Percentiles rank a stretch among this genome's conserved stretches.
These are phyloP conservation scores for Madurella fahalii DNA, from an alignment of 2,329 filamentous ascomycete species.

Conservation along the genomic window DNA sequence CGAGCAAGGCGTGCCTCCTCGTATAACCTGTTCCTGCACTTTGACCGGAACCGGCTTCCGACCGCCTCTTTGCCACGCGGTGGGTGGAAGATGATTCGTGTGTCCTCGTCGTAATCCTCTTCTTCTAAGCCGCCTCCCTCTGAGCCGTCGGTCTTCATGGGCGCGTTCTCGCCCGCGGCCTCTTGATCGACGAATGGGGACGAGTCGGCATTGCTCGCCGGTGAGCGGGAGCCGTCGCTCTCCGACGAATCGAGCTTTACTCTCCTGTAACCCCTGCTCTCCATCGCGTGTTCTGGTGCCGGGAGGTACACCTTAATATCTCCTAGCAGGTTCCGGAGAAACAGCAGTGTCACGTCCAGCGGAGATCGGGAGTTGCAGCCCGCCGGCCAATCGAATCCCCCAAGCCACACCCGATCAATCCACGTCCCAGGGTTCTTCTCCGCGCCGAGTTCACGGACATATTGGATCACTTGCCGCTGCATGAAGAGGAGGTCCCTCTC, in stretches of 20 bases:
- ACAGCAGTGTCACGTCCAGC: constrained; percentile 42
- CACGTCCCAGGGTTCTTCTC: constrained; percentile 31
- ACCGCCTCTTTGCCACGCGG: constrained; percentile 31
- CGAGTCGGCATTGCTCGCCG: constrained; percentile 7
- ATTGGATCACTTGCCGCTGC: constrained; percentile 43
- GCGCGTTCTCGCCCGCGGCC: constrained; percentile 10
- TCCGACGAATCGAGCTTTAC: constrained; percentile 23
- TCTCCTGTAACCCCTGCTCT: constrained; percentile 36
- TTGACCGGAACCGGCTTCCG: constrained; percentile 19
- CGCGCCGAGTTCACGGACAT: constrained; percentile 31
- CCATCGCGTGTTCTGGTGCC: constrained; percentile 28
- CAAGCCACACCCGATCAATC: constrained; percentile 45
- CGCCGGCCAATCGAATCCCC: constrained; percentile 31
- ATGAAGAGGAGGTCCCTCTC: constrained; percentile 40
- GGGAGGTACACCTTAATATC: constrained; percentile 38
- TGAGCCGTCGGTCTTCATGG: constrained; percentile 19
- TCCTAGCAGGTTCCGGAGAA: constrained; percentile 32
- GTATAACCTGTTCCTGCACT: constrained; percentile 44
- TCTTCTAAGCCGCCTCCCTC: constrained; percentile 22
- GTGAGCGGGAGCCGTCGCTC: background rate
- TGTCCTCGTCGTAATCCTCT: constrained; percentile 24
- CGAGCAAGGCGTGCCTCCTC: constrained; percentile 32
- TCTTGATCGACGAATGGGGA: constrained; percentile 17
- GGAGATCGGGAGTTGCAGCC: constrained; percentile 27
- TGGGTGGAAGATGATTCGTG: constrained; percentile 45